These are phyloP conservation scores for Barnettozyma siamensis DNA, from an alignment of 805 yeast species.

Conservation along the genomic window DNA sequence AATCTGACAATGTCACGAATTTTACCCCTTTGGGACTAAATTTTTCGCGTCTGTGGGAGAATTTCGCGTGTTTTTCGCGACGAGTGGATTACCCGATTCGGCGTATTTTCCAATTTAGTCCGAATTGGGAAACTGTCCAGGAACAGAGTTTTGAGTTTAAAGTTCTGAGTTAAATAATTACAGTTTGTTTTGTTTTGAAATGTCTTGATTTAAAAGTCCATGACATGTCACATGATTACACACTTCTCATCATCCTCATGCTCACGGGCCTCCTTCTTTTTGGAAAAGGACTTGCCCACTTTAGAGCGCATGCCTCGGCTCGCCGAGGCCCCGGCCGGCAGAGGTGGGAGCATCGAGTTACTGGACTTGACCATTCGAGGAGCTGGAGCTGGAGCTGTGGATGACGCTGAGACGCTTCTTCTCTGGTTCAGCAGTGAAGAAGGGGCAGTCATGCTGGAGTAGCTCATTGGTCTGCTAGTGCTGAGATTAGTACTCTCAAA, in stretches of 20 bases:
- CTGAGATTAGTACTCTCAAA: neutral
- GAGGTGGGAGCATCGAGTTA: neutral
- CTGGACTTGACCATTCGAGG: neutral
- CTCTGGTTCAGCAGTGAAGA: neutral
- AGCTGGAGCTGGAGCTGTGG: neutral
- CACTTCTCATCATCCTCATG: slow-evolving; percentile 12
- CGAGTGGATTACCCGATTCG: neutral
- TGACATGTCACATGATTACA: slow-evolving; percentile 5
- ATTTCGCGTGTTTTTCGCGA: neutral
- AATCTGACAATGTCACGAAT: neutral
- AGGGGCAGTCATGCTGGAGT: neutral
- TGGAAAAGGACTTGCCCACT: neutral
- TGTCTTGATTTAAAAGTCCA: neutral
- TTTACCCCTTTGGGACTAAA: neutral
- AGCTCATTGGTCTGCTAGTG: neutral
- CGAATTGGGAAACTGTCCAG: neutral
- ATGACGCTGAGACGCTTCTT: slow-evolving; percentile 1
- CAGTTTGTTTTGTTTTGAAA: too few relatives aligned
- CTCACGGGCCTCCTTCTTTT: neutral
- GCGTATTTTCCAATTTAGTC: neutral
- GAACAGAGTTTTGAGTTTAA: neutral
- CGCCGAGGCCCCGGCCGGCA: neutral
- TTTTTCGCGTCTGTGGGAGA: neutral
- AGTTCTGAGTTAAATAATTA: too few relatives aligned
- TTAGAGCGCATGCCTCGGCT: neutral